Evolutionary conservation across 2,329 filamentous ascomycete genomes (phyloP), one percentile per base, ranked within the genome.

Genomic region (Neonectria ditissima): DNA sequence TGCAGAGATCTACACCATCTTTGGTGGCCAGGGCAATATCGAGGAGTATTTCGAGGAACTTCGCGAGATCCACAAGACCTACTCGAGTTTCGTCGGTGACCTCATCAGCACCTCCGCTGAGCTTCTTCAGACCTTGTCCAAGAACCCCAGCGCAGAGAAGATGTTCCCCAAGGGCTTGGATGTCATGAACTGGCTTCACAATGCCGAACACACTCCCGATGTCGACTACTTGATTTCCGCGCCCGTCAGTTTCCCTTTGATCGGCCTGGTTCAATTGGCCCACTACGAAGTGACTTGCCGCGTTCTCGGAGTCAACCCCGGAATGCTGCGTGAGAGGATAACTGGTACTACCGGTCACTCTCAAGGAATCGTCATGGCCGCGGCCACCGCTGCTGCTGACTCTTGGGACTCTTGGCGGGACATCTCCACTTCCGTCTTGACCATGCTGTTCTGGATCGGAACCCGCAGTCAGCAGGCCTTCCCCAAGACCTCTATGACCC

Each of bases 31-130:
- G 79, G 96, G 96, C 73, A 99, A 99, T 80, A 98, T 99, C 68
- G 95, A 99, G 81, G 97, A 99, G 82, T 99, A 99, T 82, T 99
- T 99, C 75, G 95, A 99, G 72, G 96, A 99, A 83, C 87, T 99
- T 66, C 90, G 96, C 60, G 92, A 97, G 78, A 88, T 98, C 62
- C 95, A 95, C 83, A 89, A 86, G 73, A 97, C 94, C 63, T 99
- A 99, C 81, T 91, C 92, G 13, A 92, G 92, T 28, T 97, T 99
- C 71, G 89, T 97, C 5, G 91, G 93, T 71, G 93, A 97, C 69
- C 89, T 98, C 68, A 87, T 99, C 75, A 86, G 87, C 28, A 87
- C 89, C 24, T 91, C 94, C 8, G 94, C 96, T 14, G 91, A 97
- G 75, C 89, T 97, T 58, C 87, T 99, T n/a, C 93, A 95, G 77